Evolutionary conservation across 768 basidiomycete species (phyloP), one percentile per base, ranked within the genome.

Genomic region (Solioccasus polychromus): DNA sequence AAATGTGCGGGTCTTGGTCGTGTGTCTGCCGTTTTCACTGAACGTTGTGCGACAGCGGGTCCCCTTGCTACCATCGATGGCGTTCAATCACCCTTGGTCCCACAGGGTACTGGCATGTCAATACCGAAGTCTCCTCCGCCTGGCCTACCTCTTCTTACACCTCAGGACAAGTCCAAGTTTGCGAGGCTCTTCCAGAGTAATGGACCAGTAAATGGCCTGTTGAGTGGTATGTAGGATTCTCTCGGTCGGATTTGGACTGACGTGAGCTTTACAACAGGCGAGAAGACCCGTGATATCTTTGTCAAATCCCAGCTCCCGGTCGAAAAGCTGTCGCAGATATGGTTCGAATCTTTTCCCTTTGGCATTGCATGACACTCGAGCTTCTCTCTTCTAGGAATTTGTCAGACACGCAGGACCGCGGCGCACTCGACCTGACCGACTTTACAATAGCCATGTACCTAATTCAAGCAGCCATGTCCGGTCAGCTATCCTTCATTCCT

Each of bases 401-500:
- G 30, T 88, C 94, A n/a, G 96, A 99, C 66, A 94, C 93, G 4
- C 88, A 94, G 67, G 80, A 88, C 54, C 79, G 96, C 50, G 95
- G 96, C 41, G 72, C 77, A 11, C 82, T 99, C 48, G 96, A 99
- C 64, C 71, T 82, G 14, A 76, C 85, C 35, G 96, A 99, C 68
- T 99, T 99, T 62, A 85, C 88, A 48, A 82, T 99, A 59, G 96
- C 86, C 31, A 94, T 96, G 93, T 92, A 91, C 66, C 80, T 97
- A 61, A 93, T 98, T 53, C 93, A 97, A 67, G 85, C 80, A n/a
- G 71, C 79, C 30, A 96, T 97, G 93, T 81, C 85, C 42, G 79
- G 79, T 44, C 78, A 85, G 50, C 70, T 91, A 44, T 71, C 82
- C 41, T 76, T 75, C 49, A 75, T 94, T 39, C 93, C 93, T 28